Percentiles rank a stretch among this genome's conserved stretches.
These are phyloP conservation scores for Fagus sylvatica DNA, from an alignment of 306 rosid species.

Conservation along the genomic window DNA sequence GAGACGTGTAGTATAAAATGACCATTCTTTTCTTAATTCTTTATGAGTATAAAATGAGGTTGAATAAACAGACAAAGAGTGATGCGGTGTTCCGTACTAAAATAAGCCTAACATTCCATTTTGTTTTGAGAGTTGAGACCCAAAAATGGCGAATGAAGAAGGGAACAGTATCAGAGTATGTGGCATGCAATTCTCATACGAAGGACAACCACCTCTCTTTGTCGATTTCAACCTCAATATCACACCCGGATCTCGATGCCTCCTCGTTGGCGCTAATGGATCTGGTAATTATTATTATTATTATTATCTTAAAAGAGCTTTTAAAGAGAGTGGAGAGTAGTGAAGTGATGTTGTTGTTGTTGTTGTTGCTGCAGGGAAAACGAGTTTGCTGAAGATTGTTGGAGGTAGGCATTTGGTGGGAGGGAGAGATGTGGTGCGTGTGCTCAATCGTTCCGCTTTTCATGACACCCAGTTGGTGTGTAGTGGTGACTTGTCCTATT, in stretches of 20 bases:
- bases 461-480: conserved; percentile 89
- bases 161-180: conserved; percentile 48
- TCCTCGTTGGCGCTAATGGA: conserved; percentile 95
- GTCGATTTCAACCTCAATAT: conserved; percentile 66
- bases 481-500: conserved; percentile 83
- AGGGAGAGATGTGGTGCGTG: conserved; percentile 91
- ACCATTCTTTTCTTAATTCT: no score
- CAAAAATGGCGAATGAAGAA: conserved; percentile 49
- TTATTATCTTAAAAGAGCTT: no score
- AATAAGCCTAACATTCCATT: no score
- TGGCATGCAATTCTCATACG: conserved; percentile 82
- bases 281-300: conserved; percentile 48
- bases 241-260: conserved; percentile 88
- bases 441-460: conserved; percentile 76
- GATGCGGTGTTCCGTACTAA: no score
- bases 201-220: conserved; percentile 62
- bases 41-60: no score
- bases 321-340: no score
- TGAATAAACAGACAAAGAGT: no score
- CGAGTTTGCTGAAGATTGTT: conserved; percentile 80
- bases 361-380: conserved; percentile 61
- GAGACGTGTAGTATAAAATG: no score
- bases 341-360: no score
- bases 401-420: conserved; percentile 98
- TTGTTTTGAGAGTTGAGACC: conserved; percentile 8